A percentile compares a stretch with the other conserved stretches of the same genome.
phyloP scores from a whole-genome alignment of 208 protist genomes.

The Acanthamoeba castellanii region DNA sequence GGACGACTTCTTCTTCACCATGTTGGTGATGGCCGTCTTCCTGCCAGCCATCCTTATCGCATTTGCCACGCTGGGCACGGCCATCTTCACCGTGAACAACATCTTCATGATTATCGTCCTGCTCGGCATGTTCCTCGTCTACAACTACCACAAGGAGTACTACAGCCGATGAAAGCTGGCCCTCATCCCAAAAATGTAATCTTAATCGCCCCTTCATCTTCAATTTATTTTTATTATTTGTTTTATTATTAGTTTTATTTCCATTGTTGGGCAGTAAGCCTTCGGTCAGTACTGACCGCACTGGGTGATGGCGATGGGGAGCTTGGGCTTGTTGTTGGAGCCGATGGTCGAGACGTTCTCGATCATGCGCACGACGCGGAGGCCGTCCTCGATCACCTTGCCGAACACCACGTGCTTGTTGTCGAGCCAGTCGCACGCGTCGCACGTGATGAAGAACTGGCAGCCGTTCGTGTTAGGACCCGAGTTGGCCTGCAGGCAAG shows the following conservation, averaged over 20 bases:
- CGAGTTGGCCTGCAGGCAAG: constrained; percentile 94
- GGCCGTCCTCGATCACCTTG: constrained; percentile 90
- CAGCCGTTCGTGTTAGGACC: constrained; percentile 98
- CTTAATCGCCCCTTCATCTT: neutral
- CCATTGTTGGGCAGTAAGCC: neutral
- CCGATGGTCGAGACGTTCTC: constrained; percentile 74
- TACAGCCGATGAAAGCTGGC: neutral
- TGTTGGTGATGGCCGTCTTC: constrained; percentile 36
- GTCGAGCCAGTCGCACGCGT: constrained; percentile 78
- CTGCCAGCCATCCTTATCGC: neutral
- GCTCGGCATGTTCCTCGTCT: neutral
- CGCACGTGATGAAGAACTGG: constrained; percentile 90
- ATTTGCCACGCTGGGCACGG: neutral
- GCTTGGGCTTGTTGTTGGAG: constrained; percentile 56
- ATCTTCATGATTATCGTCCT: neutral
- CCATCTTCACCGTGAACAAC: constrained; percentile 29
- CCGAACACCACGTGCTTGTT: constrained; percentile 96
- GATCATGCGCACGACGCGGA: constrained; percentile 76
- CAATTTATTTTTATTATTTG: neutral
- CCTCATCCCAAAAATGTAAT: neutral
- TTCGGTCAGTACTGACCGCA: constrained; percentile 49
- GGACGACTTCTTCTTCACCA: constrained; percentile 40
- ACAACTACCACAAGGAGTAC: constrained; percentile 7
- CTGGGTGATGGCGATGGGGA: constrained; percentile 64
- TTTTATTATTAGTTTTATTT: neutral